Evolutionary conservation across 78 protist genomes (phyloP).

Genomic region (Dictyostelium brefeldianum): DNA sequence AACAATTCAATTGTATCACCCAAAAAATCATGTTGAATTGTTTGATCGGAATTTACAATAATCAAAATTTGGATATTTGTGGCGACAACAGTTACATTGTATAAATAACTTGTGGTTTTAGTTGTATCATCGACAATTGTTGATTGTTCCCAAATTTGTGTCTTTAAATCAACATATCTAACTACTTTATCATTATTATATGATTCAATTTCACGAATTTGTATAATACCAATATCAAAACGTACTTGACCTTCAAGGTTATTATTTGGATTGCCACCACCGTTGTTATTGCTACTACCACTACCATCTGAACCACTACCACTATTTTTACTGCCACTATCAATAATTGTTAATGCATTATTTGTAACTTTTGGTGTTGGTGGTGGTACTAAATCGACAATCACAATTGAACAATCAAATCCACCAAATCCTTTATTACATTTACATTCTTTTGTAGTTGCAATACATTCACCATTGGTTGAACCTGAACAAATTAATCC

Average conservation of each 20-base stretch:
- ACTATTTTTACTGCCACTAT: not conserved
- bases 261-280: too few species aligned
- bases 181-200: not conserved
- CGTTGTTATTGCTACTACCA: too few species aligned
- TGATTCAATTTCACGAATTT: not conserved
- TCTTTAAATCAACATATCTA: not conserved
- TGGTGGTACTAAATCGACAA: not conserved
- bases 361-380: not conserved
- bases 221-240: slow-evolving; percentile 16
- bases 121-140: not conserved
- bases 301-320: too few species aligned
- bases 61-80: not conserved
- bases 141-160: not conserved
- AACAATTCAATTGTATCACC: slow-evolving; percentile 3
- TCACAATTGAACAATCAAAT: not conserved
- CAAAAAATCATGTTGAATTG: not conserved
- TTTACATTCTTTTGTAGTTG: not conserved
- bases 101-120: not conserved
- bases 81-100: not conserved
- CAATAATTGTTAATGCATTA: not conserved
- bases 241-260: not conserved
- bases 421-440: not conserved
- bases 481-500: not conserved
- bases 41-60: not conserved
- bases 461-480: slow-evolving; percentile 9